Conservation (phyloP, 2,329 filamentous ascomycete species). For the Ophiostoma triangulosporum region DNA sequence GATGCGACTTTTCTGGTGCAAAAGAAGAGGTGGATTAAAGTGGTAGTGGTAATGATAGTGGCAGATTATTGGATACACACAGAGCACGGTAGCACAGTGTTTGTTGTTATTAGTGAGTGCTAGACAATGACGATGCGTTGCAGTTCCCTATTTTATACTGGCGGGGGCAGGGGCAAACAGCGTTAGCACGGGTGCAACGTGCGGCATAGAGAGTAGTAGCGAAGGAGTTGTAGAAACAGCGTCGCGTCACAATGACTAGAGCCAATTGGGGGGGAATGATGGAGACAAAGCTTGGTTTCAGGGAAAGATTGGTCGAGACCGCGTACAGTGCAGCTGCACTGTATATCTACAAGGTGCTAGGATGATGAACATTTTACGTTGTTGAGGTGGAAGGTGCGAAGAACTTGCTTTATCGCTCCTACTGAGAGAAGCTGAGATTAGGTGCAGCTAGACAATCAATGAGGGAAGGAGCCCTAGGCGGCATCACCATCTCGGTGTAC, state of each 20-base stretch:
- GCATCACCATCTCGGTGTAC: too few species aligned
- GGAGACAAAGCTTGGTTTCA: constrained; percentile 7
- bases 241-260: neutral
- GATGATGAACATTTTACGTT: too few species aligned
- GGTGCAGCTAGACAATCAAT: too few species aligned
- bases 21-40: neutral
- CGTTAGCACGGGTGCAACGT: constrained; percentile 3
- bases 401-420: neutral
- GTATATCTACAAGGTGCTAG: too few species aligned
- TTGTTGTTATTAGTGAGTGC: neutral
- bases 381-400: neutral
- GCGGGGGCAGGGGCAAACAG: neutral
- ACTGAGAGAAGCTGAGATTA: too few species aligned
- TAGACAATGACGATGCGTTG: constrained; percentile 7
- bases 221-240: too few species aligned
- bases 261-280: neutral
- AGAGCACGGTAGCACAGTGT: neutral
- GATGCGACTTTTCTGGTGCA: neutral
- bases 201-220: too few species aligned
- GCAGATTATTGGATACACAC: neutral
- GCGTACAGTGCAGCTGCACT: neutral
- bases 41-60: too few species aligned
- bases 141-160: neutral
- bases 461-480: neutral
- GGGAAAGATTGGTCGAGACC: constrained; percentile 8